Percentiles rank a stretch among this genome's conserved stretches.
These are phyloP conservation scores for Cyathus striatus DNA, from an alignment of 768 basidiomycete species.

Conservation along the genomic window DNA sequence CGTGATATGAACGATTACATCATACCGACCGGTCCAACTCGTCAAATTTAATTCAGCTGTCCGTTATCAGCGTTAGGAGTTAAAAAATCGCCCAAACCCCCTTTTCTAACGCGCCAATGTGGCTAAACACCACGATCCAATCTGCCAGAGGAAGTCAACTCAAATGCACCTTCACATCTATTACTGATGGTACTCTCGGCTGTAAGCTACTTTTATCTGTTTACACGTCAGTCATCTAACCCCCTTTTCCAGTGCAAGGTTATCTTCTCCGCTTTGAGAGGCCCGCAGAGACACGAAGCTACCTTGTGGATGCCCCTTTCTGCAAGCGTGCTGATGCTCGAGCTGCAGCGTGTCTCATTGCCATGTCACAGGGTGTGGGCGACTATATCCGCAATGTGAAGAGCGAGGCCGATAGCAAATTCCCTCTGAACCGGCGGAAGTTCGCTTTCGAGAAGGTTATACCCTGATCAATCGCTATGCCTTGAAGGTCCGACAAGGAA, in stretches of 20 bases:
- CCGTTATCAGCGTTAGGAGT: too few species aligned
- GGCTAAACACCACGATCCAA: slow-evolving; percentile 48
- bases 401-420: slow-evolving; percentile 35
- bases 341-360: slow-evolving; percentile 59
- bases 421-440: slow-evolving; percentile 40
- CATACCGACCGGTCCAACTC: too few species aligned
- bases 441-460: slow-evolving; percentile 40
- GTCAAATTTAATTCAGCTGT: too few species aligned
- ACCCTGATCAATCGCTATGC: slow-evolving; percentile 42
- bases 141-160: slow-evolving; percentile 46
- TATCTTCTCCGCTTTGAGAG: slow-evolving; percentile 57
- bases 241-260: slow-evolving; percentile 43
- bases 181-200: slow-evolving; percentile 34
- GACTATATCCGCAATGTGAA: slow-evolving; percentile 45
- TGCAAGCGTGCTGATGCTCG: slow-evolving; percentile 62
- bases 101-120: slow-evolving; percentile 48
- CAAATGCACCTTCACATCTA: slow-evolving; percentile 32
- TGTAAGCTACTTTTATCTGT: slow-evolving; percentile 27
- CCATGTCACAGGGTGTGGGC: slow-evolving; percentile 59
- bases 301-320: slow-evolving; percentile 60
- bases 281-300: slow-evolving; percentile 47
- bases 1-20: too few species aligned
- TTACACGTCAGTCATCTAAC: slow-evolving; percentile 3
- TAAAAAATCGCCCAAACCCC: too few species aligned
- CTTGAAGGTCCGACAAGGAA: slow-evolving; percentile 30